These are phyloP conservation scores for Russula sp. DNA, from an alignment of 768 basidiomycete genomes.

Conservation along the genomic window DNA sequence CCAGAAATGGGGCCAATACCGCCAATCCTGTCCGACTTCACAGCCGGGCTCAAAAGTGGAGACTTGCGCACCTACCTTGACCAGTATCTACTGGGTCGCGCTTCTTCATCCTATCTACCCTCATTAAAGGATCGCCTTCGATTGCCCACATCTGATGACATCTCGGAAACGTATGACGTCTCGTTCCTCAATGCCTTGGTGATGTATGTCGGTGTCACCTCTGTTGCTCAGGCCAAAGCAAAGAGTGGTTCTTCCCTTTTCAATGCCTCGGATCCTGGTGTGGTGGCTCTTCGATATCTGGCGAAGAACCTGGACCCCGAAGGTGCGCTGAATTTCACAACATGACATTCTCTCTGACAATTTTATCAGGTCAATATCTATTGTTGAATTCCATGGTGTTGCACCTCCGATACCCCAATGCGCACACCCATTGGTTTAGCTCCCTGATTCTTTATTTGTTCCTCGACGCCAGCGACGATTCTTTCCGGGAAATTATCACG, in stretches of 20 bases:
- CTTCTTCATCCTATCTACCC: slow-evolving; percentile 61
- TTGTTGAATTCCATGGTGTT: slow-evolving; percentile 87
- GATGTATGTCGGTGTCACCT: slow-evolving; percentile 92
- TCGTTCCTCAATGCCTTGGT: slow-evolving; percentile 90
- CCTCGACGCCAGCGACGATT: slow-evolving; percentile 65
- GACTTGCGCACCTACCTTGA: slow-evolving; percentile 79
- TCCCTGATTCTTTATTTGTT: slow-evolving; percentile 86
- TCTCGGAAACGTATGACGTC: slow-evolving; percentile 69
- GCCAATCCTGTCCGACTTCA: slow-evolving; percentile 85
- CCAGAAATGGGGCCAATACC: slow-evolving; percentile 93
- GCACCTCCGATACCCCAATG: slow-evolving; percentile 95
- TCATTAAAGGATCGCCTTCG: slow-evolving; percentile 74
- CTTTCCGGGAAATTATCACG: slow-evolving; percentile 75
- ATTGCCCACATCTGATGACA: slow-evolving; percentile 39
- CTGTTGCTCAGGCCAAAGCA: slow-evolving; percentile 83
- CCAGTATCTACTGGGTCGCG: slow-evolving; percentile 74
- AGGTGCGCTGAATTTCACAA: slow-evolving; percentile 44
- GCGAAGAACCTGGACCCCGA: slow-evolving; percentile 82
- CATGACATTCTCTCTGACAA: slow-evolving; percentile 3
- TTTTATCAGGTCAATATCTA: slow-evolving; percentile 79
- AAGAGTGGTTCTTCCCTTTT: slow-evolving; percentile 78
- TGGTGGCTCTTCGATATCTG: slow-evolving; percentile 76
- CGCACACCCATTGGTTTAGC: slow-evolving; percentile 98
- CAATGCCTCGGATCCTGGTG: slow-evolving; percentile 74
- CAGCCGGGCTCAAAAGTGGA: slow-evolving; percentile 68